Evolutionary conservation across 1,139 yeast species (phyloP).

Genomic region (Saccharomycopsis crataegensis): DNA sequence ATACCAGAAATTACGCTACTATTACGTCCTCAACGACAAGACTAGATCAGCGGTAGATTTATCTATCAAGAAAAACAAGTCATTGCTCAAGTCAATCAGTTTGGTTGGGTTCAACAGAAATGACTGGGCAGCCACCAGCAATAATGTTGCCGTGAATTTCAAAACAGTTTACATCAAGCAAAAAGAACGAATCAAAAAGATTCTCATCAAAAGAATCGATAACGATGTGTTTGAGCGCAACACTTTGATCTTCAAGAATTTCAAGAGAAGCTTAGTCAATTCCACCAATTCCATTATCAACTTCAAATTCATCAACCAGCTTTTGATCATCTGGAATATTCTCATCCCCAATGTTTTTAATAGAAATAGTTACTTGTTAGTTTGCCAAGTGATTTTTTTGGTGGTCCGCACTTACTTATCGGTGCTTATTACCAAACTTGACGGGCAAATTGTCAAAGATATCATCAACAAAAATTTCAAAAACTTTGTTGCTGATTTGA

Average conservation of each 20-base stretch:
- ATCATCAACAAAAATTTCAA: slow-evolving; percentile 77
- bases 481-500: slow-evolving; percentile 68
- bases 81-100: slow-evolving; percentile 17
- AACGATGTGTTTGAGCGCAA: slow-evolving; percentile 34
- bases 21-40: slow-evolving; percentile 14
- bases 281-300: slow-evolving; percentile 32
- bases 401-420: slow-evolving; percentile 79
- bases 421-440: slow-evolving; percentile 76
- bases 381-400: slow-evolving; percentile 69
- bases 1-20: slow-evolving; percentile 14
- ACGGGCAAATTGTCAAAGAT: slow-evolving; percentile 88
- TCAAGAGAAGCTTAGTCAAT: slow-evolving; percentile 23
- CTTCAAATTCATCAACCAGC: slow-evolving; percentile 65
- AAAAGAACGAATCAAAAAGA: slow-evolving; percentile 27
- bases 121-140: slow-evolving; percentile 1
- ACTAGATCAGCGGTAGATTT: background rate
- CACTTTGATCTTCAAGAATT: slow-evolving; percentile 31
- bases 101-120: slow-evolving; percentile 16
- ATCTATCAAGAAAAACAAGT: slow-evolving; percentile 13
- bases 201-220: slow-evolving; percentile 32
- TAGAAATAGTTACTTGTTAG: slow-evolving; percentile 58
- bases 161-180: slow-evolving; percentile 21
- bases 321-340: slow-evolving; percentile 72
- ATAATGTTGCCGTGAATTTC: background rate
- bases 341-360: slow-evolving; percentile 68